Evolutionary conservation across 441 rosid genomes (phyloP).

Genomic region (Erysimum pusillum): DNA sequence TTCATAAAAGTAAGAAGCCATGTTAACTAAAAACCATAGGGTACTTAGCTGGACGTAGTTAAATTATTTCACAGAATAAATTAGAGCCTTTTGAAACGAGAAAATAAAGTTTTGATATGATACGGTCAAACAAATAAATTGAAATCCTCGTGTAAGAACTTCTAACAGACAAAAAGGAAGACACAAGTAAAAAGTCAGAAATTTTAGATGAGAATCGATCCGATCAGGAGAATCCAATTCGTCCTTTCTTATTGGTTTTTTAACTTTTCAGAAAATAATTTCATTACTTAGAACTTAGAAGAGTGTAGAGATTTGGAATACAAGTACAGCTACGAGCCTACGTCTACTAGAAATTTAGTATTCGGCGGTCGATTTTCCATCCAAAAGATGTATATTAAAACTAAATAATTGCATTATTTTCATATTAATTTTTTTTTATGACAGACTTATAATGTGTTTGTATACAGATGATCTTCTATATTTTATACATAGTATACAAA

Average conservation of each 20-base stretch:
- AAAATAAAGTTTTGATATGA: background rate
- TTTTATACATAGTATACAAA: no score
- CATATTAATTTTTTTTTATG: no score
- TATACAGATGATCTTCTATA: no score
- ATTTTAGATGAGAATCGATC: background rate
- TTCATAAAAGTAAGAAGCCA: background rate
- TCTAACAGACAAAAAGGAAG: background rate
- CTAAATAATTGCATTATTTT: no score
- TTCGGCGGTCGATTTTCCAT: no score
- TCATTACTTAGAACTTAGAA: background rate
- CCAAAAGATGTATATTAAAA: no score
- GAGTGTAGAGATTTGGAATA: background rate
- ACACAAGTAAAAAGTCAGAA: conserved; percentile 5
- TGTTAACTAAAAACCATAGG: background rate
- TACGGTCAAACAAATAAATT: background rate
- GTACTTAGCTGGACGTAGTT: background rate
- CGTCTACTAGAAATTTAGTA: no score
- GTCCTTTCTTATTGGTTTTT: conserved; percentile 2
- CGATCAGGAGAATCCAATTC: background rate
- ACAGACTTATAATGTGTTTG: no score
- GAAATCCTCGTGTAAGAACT: background rate
- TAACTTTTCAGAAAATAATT: conserved; percentile 2
- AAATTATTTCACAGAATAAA: background rate
- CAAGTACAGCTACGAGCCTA: no score
- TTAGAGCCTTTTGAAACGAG: background rate